Conservation (phyloP, 768 basidiomycete genomes). For the Leccinum uliginosum region DNA sequence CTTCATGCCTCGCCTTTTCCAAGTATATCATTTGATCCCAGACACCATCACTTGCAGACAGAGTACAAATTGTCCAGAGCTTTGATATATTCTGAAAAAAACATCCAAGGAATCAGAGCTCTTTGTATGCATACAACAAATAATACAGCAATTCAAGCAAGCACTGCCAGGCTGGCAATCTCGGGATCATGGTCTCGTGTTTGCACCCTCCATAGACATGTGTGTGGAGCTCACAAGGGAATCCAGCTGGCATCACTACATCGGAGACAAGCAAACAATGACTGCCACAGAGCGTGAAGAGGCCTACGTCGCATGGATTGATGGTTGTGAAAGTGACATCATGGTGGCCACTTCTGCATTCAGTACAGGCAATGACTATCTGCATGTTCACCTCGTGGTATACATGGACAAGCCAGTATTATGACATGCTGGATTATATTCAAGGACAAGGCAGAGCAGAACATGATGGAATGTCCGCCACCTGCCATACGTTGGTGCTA, state of each 20-base stretch:
- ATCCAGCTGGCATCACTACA: conserved; percentile 10
- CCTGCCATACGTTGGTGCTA: background rate
- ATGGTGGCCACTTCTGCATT: conserved; percentile 26
- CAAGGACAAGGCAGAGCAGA: conserved; percentile 23
- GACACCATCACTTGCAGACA: too few species aligned
- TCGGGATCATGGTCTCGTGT: conserved; percentile 8
- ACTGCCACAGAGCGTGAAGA: background rate
- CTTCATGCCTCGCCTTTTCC: too few species aligned
- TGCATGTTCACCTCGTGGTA: conserved; percentile 13
- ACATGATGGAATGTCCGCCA: background rate
- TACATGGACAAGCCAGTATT: conserved; percentile 19
- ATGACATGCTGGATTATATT: conserved; percentile 17
- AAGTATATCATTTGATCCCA: too few species aligned
- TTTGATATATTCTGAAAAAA: too few species aligned
- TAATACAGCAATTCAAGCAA: too few species aligned
- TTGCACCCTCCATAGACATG: background rate
- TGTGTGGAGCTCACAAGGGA: background rate
- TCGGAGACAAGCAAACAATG: conserved; percentile 7
- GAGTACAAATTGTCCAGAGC: too few species aligned
- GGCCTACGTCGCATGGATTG: conserved; percentile 8
- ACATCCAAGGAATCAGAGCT: too few species aligned
- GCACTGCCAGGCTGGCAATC: too few species aligned
- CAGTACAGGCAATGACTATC: conserved; percentile 26
- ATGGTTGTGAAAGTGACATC: background rate
- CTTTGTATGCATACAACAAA: too few species aligned